phyloP scores from a whole-genome alignment of 176 grass and related monocot genomes.

The Avena eriantha region DNA sequence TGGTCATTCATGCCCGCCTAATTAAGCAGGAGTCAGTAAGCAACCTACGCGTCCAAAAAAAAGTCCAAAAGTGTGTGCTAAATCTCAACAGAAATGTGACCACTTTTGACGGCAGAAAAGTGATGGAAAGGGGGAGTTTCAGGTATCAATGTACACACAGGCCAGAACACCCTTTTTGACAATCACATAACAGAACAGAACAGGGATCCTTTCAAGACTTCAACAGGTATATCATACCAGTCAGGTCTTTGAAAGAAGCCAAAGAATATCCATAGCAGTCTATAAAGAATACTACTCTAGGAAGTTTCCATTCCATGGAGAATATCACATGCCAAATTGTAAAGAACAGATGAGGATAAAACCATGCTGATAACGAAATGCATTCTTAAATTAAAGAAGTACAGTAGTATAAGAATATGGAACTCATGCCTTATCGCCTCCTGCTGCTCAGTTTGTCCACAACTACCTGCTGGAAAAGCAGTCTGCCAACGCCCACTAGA shows the following conservation, averaged over 20 bases:
- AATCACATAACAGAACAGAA: background rate
- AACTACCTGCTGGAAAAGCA: constrained; percentile 17
- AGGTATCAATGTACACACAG: constrained; percentile 37
- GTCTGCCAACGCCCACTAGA: background rate
- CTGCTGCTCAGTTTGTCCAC: constrained; percentile 43
- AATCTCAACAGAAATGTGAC: background rate
- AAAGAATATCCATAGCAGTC: background rate
- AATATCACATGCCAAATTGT: background rate
- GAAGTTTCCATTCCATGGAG: background rate
- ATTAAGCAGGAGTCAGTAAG: background rate
- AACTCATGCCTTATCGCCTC: constrained; percentile 25
- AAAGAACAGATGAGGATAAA: background rate
- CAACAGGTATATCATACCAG: too few species aligned
- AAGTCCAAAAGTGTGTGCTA: constrained; percentile 26
- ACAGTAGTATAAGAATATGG: background rate
- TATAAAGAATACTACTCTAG: background rate
- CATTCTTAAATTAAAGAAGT: background rate
- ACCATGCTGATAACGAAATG: background rate
- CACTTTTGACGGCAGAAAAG: constrained; percentile 40
- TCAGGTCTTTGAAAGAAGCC: background rate
- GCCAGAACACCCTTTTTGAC: background rate
- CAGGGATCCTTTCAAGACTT: constrained; percentile 36
- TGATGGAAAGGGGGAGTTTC: background rate
- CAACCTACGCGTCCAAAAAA: background rate
- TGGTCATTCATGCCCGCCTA: constrained; percentile 24